Conservation (phyloP, 2,329 filamentous ascomycete species). For the Sporothrix inflata region DNA sequence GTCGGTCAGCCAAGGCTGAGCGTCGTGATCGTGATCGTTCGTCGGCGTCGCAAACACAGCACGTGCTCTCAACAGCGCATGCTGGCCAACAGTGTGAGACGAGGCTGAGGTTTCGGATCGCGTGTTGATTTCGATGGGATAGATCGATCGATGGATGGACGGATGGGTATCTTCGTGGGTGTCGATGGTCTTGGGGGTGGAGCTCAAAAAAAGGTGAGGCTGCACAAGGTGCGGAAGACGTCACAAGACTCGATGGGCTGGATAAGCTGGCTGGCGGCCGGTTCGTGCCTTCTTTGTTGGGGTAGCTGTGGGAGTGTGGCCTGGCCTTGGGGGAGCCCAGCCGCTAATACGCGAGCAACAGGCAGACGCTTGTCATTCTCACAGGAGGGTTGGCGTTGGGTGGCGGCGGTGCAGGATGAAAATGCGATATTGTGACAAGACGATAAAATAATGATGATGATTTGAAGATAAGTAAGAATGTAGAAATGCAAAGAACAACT, state of each 20-base stretch:
- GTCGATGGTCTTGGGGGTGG: not conserved
- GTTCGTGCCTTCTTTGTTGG: conserved; percentile 19
- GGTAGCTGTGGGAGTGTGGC: not conserved
- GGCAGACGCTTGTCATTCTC: conserved; percentile 4
- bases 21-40: not conserved
- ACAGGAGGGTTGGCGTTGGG: not conserved
- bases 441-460: no score
- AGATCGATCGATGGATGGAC: not conserved
- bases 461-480: no score
- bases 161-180: not conserved
- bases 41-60: conserved; percentile 1
- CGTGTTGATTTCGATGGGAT: not conserved
- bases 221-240: not conserved
- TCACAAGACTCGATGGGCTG: not conserved
- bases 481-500: not conserved
- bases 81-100: not conserved
- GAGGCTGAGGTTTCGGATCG: not conserved
- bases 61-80: conserved; percentile 13
- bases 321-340: not conserved
- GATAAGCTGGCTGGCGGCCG: not conserved
- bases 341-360: not conserved
- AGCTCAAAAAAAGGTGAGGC: not conserved
- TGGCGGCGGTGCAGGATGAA: not conserved
- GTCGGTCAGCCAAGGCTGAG: no score
- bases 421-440: not conserved